Conservation (phyloP, 2,329 filamentous ascomycete species). For the Moelleriella libera region DNA sequence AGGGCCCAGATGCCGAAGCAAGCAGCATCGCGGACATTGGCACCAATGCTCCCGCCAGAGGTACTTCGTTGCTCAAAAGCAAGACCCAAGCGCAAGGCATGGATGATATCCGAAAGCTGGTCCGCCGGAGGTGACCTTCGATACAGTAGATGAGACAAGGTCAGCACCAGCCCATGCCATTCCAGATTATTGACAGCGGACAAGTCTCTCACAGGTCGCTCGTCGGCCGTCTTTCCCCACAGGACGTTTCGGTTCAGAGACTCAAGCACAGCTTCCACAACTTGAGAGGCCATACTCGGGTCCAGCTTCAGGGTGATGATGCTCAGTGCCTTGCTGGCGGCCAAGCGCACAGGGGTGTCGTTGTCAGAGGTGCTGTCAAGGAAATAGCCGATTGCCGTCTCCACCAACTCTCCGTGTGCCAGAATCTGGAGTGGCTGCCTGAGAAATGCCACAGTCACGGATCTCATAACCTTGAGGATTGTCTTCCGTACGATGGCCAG, state of each 20-base stretch:
- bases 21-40: constrained; percentile 85
- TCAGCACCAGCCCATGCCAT: constrained; percentile 89
- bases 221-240: constrained; percentile 26
- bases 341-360: constrained; percentile 80
- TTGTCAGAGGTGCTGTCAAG: constrained; percentile 69
- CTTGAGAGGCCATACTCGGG: constrained; percentile 66
- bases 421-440: constrained; percentile 30
- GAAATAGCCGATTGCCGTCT: constrained; percentile 70
- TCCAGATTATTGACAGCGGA: constrained; percentile 65
- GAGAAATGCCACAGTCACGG: constrained; percentile 53
- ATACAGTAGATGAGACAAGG: constrained; percentile 76
- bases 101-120: constrained; percentile 60
- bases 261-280: constrained; percentile 76
- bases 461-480: constrained; percentile 72
- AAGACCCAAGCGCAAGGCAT: constrained; percentile 64
- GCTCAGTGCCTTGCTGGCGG: constrained; percentile 85
- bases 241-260: constrained; percentile 46
- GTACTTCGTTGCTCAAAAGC: constrained; percentile 80
- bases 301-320: constrained; percentile 72
- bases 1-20: constrained; percentile 95
- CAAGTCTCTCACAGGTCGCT: constrained; percentile 39
- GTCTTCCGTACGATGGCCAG: constrained; percentile 73
- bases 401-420: constrained; percentile 43
- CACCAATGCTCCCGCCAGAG: constrained; percentile 72
- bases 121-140: constrained; percentile 61